Evolutionary conservation across 2,329 filamentous ascomycete species (phyloP).

Genomic region (Trichoderma pleuroti): DNA sequence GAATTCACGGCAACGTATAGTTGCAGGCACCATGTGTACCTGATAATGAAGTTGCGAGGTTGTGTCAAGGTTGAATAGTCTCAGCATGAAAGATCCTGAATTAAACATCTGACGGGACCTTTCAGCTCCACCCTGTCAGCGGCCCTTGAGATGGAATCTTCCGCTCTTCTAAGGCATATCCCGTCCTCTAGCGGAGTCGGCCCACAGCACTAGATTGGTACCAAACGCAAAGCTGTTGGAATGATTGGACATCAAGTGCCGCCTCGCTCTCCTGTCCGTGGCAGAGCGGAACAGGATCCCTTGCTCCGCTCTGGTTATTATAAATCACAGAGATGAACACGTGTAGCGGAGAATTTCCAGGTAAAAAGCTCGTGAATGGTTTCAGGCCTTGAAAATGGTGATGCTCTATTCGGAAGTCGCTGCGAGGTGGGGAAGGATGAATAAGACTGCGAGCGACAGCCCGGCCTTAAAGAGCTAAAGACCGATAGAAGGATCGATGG

Average conservation of each 20-base stretch:
- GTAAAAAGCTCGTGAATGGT: not conserved
- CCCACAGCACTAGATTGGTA: not conserved
- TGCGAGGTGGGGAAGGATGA: not conserved
- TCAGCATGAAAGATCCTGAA: too few relatives aligned
- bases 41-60: not conserved
- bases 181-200: not conserved
- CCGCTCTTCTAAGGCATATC: not conserved
- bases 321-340: not conserved
- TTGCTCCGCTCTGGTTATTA: not conserved
- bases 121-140: not conserved
- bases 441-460: not conserved
- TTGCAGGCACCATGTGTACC: not conserved
- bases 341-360: not conserved
- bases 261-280: not conserved
- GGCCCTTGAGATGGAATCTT: not conserved
- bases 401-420: slow-evolving; percentile 4
- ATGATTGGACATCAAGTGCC: not conserved
- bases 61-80: not conserved
- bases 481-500: not conserved
- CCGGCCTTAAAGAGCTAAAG: slow-evolving; percentile 11
- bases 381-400: not conserved
- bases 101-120: not conserved
- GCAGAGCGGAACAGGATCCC: not conserved
- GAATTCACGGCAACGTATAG: not conserved
- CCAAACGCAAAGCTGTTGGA: not conserved